Evolutionary conservation across 164 flowering plant genomes (phyloP), one percentile per base, ranked within the genome.

Genomic region (Vitis rupestris): DNA sequence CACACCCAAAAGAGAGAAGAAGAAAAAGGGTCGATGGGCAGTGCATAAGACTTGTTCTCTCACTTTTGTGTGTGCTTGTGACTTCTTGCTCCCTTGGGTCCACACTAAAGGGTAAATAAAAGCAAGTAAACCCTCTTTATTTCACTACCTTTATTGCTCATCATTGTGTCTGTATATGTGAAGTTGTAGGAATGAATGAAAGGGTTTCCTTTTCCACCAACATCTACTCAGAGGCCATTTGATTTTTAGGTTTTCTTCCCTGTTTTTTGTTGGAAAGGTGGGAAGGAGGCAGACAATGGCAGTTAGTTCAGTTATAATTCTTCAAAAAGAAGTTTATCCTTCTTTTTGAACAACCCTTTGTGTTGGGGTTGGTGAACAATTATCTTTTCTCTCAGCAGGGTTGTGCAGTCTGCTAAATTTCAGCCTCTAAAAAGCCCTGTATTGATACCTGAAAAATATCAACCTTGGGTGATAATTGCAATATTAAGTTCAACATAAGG

Each of bases 81-180:
- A 67, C 72, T 73, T 67, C 56, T 54, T 64, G 62, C 70, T 74
- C 70, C 67, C 61, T 69, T 68, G 67, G 65, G 60, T 65, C 69
- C 69, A 74, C 68, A 68, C 64, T 56, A 44, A 27, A 37, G 4
- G 44, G 65, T 61, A 63, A 74, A 68, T 68, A 50, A 74, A 63
- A 14, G 62, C 48, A 56, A 30, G 64, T 64, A 62, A 54, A 29
- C 51, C 63, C 37, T 50, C 47, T 57, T 55, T 55, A 17, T 49
- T 47, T 52, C 30, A 27, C 59, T 19, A 59, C 14, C 63, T 65
- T 71, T 59, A 31, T 50, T n/a, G 58, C 8, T 31, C 12, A 49
- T 65, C 17, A 56, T 57, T 49, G 29, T 65, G 63, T 71, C 63
- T 56, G 2, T 47, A 31, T 15, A 49, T 59, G 58, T 19, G 49